Evolutionary conservation across 139 green algal genomes (phyloP).

Genomic region (Chlamydomonas sp.): DNA sequence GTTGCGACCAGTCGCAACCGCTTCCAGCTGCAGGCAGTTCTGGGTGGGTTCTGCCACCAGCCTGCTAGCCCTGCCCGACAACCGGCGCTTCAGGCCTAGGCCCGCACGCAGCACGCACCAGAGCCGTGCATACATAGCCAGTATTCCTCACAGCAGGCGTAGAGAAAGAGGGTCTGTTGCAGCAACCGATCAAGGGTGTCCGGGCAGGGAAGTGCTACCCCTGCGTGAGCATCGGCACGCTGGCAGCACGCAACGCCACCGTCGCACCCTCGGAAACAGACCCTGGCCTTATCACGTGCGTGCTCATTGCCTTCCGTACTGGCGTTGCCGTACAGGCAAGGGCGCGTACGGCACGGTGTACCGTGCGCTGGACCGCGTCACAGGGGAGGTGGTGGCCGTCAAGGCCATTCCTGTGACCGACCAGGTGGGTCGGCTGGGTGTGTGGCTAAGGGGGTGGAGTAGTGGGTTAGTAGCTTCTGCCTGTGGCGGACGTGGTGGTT

Average conservation of each 20-base stretch:
- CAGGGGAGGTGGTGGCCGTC: constrained; percentile 80
- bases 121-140: background rate
- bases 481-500: too few species aligned
- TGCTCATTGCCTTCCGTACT: background rate
- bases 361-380: constrained; percentile 71
- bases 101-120: background rate
- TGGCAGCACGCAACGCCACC: too few species aligned
- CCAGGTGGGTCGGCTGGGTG: background rate
- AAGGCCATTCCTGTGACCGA: constrained; percentile 77
- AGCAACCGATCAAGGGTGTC: too few species aligned
- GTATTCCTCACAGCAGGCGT: too few species aligned
- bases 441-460: too few species aligned
- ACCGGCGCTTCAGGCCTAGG: background rate
- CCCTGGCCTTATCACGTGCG: background rate
- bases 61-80: background rate
- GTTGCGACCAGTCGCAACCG: background rate
- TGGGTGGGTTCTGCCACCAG: background rate
- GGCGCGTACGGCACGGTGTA: constrained; percentile 92
- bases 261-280: background rate
- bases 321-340: constrained; percentile 42
- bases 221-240: too few species aligned
- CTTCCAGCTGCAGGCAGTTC: constrained; percentile 23
- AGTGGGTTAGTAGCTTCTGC: too few species aligned
- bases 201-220: too few species aligned
- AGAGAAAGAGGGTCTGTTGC: too few species aligned